Evolutionary conservation across 495 filamentous ascomycete species (phyloP).

Genomic region (Aspergillus bridgeri): DNA sequence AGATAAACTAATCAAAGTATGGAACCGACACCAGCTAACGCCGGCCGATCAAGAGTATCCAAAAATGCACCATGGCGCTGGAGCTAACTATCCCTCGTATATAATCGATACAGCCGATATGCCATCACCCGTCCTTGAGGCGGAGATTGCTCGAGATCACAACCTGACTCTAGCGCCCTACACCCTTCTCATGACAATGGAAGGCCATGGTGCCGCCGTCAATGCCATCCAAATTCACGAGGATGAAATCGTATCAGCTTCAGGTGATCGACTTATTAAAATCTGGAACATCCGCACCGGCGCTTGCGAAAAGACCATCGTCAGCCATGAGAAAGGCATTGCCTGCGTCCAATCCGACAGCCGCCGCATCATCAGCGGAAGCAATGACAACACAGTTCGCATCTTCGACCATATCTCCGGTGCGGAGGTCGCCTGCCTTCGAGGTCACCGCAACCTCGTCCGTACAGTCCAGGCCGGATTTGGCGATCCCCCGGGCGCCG

Average conservation of each 20-base stretch:
- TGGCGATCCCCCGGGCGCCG: constrained; percentile 77
- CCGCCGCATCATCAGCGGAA: constrained; percentile 92
- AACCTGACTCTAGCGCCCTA: constrained; percentile 52
- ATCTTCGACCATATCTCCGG: constrained; percentile 85
- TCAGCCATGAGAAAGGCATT: constrained; percentile 92
- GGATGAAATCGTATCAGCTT: constrained; percentile 86
- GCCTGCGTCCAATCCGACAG: constrained; percentile 97
- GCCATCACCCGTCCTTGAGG: constrained; percentile 40
- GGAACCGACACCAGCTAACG: constrained; percentile 72
- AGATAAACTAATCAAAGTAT: constrained; percentile 93
- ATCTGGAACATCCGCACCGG: constrained; percentile 88
- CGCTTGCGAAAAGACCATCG: constrained; percentile 66
- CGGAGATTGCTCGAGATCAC: constrained; percentile 36
- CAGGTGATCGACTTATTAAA: constrained; percentile 87
- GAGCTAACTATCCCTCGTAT: constrained; percentile 49
- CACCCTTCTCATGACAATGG: constrained; percentile 71
- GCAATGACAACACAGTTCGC: constrained; percentile 90
- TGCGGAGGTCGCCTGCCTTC: constrained; percentile 82
- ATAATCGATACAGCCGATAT: constrained; percentile 53
- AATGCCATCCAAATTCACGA: constrained; percentile 92
- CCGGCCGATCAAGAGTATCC: constrained; percentile 69
- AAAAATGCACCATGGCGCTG: constrained; percentile 29
- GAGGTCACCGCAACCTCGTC: constrained; percentile 77
- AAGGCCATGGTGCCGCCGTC: constrained; percentile 85
- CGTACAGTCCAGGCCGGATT: constrained; percentile 93